Evolutionary conservation across 1,284 basidiomycete species (phyloP).

Genomic region (Trametes pubescens): DNA sequence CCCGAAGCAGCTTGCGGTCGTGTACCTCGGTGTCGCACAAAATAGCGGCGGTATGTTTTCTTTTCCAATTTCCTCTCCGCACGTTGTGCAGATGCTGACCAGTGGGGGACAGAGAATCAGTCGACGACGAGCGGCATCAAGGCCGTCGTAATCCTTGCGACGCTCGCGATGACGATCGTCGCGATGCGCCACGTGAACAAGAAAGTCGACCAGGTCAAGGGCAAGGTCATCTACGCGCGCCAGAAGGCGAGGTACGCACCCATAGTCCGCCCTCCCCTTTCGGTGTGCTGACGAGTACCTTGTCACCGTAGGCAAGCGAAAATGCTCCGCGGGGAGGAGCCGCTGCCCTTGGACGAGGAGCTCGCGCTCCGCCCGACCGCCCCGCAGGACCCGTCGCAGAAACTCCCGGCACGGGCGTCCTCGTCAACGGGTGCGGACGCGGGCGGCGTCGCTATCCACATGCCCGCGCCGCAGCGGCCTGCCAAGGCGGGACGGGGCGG

Average conservation of each 20-base stretch:
- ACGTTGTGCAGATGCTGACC: neutral
- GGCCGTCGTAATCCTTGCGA: slow-evolving; percentile 67
- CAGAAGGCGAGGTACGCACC: slow-evolving; percentile 45
- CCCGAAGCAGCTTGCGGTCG: slow-evolving; percentile 80
- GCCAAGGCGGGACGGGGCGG: neutral
- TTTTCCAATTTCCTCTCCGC: neutral
- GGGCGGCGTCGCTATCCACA: neutral
- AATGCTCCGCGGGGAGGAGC: neutral
- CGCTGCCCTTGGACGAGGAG: neutral
- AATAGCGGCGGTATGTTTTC: slow-evolving; percentile 45
- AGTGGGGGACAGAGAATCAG: neutral
- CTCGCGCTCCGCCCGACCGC: neutral
- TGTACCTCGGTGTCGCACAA: slow-evolving; percentile 75
- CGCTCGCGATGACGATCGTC: slow-evolving; percentile 73
- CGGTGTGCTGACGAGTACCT: no score
- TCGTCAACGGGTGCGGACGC: no score
- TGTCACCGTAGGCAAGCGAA: slow-evolving; percentile 6
- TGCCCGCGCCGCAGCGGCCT: neutral
- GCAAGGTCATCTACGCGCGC: slow-evolving; percentile 74
- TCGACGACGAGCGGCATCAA: slow-evolving; percentile 57
- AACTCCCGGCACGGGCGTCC: no score
- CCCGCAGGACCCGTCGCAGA: neutral
- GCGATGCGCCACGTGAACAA: slow-evolving; percentile 87
- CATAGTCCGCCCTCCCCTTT: neutral
- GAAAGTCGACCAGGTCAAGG: slow-evolving; percentile 79